phyloP scores from a whole-genome alignment of 768 basidiomycete genomes.

The Zangia roseola region DNA sequence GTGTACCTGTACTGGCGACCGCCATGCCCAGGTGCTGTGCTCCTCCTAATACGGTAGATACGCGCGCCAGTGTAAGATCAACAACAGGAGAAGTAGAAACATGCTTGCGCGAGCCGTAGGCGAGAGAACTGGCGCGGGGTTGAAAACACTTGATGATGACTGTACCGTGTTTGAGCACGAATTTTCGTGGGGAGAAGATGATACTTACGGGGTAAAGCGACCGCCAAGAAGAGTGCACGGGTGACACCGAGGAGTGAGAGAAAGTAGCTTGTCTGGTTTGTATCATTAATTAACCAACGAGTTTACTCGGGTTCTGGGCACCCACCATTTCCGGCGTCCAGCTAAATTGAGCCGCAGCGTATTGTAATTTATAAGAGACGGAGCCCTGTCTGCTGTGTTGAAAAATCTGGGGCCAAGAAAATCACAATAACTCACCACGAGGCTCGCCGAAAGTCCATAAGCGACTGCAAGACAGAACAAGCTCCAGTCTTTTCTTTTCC shows the following conservation, averaged over 20 bases:
- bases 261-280: conserved; percentile 65
- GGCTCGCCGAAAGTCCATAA: conserved; percentile 45
- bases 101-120: conserved; percentile 2
- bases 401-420: neutral
- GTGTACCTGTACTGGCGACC: conserved; percentile 41
- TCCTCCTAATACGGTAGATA: conserved; percentile 58
- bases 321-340: conserved; percentile 68
- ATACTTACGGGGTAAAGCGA: conserved; percentile 61
- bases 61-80: conserved; percentile 68
- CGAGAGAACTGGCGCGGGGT: conserved; percentile 28
- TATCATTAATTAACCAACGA: neutral
- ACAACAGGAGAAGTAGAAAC: conserved; percentile 45
- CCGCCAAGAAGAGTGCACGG: conserved; percentile 53
- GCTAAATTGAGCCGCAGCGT: conserved; percentile 55
- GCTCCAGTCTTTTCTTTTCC: conserved; percentile 58
- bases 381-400: conserved; percentile 45
- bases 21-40: conserved; percentile 50
- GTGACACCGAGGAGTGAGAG: conserved; percentile 52
- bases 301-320: neutral
- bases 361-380: conserved; percentile 60
- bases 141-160: conserved; percentile 57
- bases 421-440: conserved; percentile 41
- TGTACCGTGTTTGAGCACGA: conserved; percentile 21
- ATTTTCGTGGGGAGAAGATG: neutral
- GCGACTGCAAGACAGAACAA: conserved; percentile 53